These are phyloP conservation scores for Naganishia liquefaciens DNA, from an alignment of 1,284 basidiomycete genomes.

Conservation along the genomic window DNA sequence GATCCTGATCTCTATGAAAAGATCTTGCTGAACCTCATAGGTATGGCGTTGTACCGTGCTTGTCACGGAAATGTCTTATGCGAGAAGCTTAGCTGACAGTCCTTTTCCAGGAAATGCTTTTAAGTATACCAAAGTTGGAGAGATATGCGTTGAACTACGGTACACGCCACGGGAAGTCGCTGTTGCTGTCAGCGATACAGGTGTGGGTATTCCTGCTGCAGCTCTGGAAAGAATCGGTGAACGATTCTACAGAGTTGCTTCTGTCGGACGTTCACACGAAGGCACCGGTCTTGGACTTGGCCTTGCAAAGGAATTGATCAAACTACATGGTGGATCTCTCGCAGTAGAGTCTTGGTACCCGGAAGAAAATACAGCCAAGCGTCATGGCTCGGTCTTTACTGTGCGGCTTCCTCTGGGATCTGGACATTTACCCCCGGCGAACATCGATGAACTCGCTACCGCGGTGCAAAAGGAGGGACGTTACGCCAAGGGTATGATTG, in stretches of 20 bases:
- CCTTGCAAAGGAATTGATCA: slow-evolving; percentile 53
- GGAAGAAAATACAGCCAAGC: slow-evolving; percentile 43
- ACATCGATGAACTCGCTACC: slow-evolving; percentile 5
- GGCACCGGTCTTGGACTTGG: slow-evolving; percentile 50
- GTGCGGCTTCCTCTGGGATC: slow-evolving; percentile 42
- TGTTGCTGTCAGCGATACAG: slow-evolving; percentile 51
- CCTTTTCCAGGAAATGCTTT: slow-evolving; percentile 46
- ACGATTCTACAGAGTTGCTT: slow-evolving; percentile 42
- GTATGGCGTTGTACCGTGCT: neutral
- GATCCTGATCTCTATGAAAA: slow-evolving; percentile 36
- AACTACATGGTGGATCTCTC: slow-evolving; percentile 54
- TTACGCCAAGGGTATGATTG: slow-evolving; percentile 46
- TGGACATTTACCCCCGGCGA: slow-evolving; percentile 10
- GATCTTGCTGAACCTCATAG: slow-evolving; percentile 52
- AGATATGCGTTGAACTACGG: slow-evolving; percentile 41
- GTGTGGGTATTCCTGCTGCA: slow-evolving; percentile 51
- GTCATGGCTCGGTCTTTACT: slow-evolving; percentile 45
- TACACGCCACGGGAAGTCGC: slow-evolving; percentile 41
- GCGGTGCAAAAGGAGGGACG: slow-evolving; percentile 25
- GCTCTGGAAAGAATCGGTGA: slow-evolving; percentile 49
- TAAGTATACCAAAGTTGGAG: slow-evolving; percentile 48
- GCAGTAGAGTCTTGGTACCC: slow-evolving; percentile 49
- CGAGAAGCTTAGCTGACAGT: too few relatives aligned
- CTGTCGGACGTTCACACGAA: slow-evolving; percentile 42
- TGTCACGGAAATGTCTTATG: too few relatives aligned